Percentiles rank a stretch among this genome's conserved stretches.
Evolutionary conservation across 345 rosid genomes (phyloP).

Genomic region (Gossypium rotundifolium): DNA sequence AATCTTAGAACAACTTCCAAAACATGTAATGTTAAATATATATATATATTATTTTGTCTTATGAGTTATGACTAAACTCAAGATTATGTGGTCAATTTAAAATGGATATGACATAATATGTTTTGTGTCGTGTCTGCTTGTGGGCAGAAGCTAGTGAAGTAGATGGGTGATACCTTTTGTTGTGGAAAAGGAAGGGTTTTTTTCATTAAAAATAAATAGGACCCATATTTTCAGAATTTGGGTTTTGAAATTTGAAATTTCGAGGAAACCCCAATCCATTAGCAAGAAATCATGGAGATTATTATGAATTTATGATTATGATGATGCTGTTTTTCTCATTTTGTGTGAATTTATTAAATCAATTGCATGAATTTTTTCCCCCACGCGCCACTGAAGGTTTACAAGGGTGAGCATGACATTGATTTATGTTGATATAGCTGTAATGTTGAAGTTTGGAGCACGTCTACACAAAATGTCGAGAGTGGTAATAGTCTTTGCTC

Average conservation of each 20-base stretch:
- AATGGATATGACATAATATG: background rate
- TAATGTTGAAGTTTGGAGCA: too few species aligned
- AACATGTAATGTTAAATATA: background rate
- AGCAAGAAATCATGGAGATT: background rate
- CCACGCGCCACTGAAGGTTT: too few species aligned
- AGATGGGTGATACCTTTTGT: background rate
- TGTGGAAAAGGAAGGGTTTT: background rate
- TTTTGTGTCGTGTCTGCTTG: background rate
- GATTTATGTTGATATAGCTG: too few species aligned
- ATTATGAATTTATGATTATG: background rate
- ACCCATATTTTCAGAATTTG: background rate
- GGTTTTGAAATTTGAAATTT: constrained; percentile 5
- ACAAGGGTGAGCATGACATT: too few species aligned
- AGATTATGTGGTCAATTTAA: background rate
- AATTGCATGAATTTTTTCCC: too few species aligned
- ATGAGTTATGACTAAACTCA: constrained; percentile 6
- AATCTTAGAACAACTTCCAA: constrained; percentile 21
- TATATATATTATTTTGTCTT: background rate
- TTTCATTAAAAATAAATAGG: background rate
- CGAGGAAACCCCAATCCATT: background rate
- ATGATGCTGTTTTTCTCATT: background rate
- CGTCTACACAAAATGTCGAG: too few species aligned
- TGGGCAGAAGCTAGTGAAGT: background rate
- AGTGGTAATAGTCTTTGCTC: too few species aligned
- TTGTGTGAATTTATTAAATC: background rate